These are phyloP conservation scores for Dendryphion nanum DNA, from an alignment of 2,329 filamentous ascomycete genomes.

Conservation along the genomic window DNA sequence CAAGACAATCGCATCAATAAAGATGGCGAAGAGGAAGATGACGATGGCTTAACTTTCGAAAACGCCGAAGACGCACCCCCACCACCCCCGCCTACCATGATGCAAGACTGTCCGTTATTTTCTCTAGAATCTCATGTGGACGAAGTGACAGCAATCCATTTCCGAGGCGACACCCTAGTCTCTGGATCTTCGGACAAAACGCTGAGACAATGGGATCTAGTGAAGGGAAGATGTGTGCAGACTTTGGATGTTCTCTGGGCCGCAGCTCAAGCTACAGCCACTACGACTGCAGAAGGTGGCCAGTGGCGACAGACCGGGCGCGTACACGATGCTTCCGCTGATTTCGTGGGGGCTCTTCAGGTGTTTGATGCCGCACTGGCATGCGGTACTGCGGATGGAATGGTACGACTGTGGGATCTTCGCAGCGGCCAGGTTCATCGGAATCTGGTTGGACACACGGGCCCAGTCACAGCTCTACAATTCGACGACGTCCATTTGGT, in stretches of 20 bases:
- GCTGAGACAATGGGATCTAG: conserved; percentile 93
- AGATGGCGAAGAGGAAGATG: conserved; percentile 43
- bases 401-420: conserved; percentile 96
- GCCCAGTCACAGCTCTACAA: conserved; percentile 88
- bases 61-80: conserved; percentile 71
- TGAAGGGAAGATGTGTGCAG: conserved; percentile 95
- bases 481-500: conserved; percentile 96
- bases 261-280: conserved; percentile 80
- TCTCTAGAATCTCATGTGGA: conserved; percentile 87
- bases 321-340: conserved; percentile 65
- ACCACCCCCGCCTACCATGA: conserved; percentile 67
- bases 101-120: conserved; percentile 87
- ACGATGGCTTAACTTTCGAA: conserved; percentile 67
- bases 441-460: conserved; percentile 92
- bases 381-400: conserved; percentile 94
- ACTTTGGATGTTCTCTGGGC: conserved; percentile 98
- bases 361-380: conserved; percentile 95
- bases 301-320: conserved; percentile 73
- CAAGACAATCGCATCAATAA: conserved; percentile 55
- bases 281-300: conserved; percentile 57
- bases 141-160: conserved; percentile 91
- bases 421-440: conserved; percentile 95
- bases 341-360: conserved; percentile 92
- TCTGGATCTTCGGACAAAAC: conserved; percentile 98
- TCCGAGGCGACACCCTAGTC: conserved; percentile 83